A percentile compares a stretch with the other conserved stretches of the same genome.
These are phyloP conservation scores for Santalum album DNA, from an alignment of 164 flowering plant genomes.

Conservation along the genomic window DNA sequence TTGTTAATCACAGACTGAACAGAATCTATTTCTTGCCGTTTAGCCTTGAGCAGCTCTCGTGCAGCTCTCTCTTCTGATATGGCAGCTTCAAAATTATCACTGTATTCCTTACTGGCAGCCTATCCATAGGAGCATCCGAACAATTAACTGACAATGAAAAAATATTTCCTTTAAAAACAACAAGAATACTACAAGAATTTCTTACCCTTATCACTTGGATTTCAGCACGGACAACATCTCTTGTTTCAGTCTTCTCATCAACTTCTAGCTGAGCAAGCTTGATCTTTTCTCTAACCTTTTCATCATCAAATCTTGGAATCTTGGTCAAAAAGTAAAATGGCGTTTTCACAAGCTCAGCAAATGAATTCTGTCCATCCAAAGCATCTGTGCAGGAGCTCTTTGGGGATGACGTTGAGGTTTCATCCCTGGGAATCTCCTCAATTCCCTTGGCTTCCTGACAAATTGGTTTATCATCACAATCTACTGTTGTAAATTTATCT, in stretches of 20 bases:
- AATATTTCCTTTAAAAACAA: background rate
- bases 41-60: slow-evolving; percentile 36
- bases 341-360: slow-evolving; percentile 27
- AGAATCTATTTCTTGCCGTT: slow-evolving; percentile 57
- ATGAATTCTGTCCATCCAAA: too few relatives aligned
- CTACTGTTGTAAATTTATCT: background rate
- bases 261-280: slow-evolving; percentile 42
- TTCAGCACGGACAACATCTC: slow-evolving; percentile 49
- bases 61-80: slow-evolving; percentile 45
- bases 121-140: slow-evolving; percentile 8
- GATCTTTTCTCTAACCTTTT: slow-evolving; percentile 43
- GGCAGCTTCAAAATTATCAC: slow-evolving; percentile 11
- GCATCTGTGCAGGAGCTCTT: slow-evolving; percentile 22
- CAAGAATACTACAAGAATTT: background rate
- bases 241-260: slow-evolving; percentile 45
- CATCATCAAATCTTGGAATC: slow-evolving; percentile 59
- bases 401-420: slow-evolving; percentile 10
- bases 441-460: slow-evolving; percentile 5
- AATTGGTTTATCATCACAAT: slow-evolving; percentile 7
- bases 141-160: slow-evolving; percentile 2
- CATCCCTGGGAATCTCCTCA: slow-evolving; percentile 9
- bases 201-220: slow-evolving; percentile 47
- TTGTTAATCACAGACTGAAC: slow-evolving; percentile 44
- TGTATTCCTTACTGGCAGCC: slow-evolving; percentile 15
- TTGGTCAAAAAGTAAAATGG: slow-evolving; percentile 46